Percentiles rank a stretch among this genome's conserved stretches.
Evolutionary conservation across 345 rosid genomes (phyloP).

Genomic region (Erodium maritimum): DNA sequence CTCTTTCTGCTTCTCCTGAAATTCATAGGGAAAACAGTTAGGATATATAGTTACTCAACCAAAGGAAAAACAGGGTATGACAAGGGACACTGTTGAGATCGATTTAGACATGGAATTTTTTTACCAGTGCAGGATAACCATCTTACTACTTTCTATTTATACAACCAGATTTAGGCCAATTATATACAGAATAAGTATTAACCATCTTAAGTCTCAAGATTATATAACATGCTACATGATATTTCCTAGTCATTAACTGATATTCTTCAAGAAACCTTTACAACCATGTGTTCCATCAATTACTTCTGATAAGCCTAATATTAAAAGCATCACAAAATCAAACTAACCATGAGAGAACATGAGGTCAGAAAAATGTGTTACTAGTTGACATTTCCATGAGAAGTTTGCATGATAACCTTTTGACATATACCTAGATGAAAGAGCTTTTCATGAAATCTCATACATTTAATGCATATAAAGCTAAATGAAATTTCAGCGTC

Average conservation of each 20-base stretch:
- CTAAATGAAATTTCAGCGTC: not conserved
- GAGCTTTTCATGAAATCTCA: not conserved
- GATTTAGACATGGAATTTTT: not conserved
- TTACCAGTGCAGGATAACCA: not conserved
- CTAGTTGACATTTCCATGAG: not conserved
- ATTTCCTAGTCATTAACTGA: not conserved
- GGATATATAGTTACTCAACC: conserved; percentile 1
- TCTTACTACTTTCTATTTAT: not conserved
- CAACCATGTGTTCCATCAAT: not conserved
- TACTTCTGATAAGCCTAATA: not conserved
- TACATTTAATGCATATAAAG: too few species aligned
- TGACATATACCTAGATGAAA: not conserved
- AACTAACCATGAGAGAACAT: not conserved
- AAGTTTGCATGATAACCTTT: not conserved
- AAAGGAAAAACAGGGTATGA: not conserved
- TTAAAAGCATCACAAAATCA: not conserved
- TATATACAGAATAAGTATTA: not conserved
- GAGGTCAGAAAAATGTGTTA: not conserved
- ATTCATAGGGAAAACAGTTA: conserved; percentile 1
- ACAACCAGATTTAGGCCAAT: not conserved
- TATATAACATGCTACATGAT: not conserved
- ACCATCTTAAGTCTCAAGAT: not conserved
- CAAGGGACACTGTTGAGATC: not conserved
- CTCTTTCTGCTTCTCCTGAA: conserved; percentile 43
- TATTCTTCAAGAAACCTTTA: not conserved